Percentiles rank a stretch among this genome's conserved stretches.
Conservation (phyloP, 257 asterid genomes). For the Solanum lycopersicoides region DNA sequence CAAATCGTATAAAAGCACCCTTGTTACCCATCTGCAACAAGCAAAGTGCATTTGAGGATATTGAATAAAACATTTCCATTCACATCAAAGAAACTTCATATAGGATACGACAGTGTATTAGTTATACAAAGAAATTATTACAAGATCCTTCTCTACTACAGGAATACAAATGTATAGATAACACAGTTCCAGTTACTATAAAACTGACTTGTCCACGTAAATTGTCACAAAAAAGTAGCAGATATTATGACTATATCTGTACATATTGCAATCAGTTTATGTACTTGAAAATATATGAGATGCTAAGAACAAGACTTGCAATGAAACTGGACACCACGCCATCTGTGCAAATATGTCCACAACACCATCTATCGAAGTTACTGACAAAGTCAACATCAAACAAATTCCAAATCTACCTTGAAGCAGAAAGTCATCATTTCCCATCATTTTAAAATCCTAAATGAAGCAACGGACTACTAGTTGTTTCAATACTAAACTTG, state of each 20-base stretch:
- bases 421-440: not conserved
- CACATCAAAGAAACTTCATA: not conserved
- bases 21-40: constrained; percentile 92
- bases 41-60: constrained; percentile 6
- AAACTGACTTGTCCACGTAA: not conserved
- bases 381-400: not conserved
- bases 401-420: not conserved
- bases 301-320: not conserved
- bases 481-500: not conserved
- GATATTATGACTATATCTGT: not conserved
- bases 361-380: not conserved
- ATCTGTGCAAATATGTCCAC: not conserved
- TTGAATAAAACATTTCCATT: not conserved
- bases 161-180: not conserved
- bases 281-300: not conserved
- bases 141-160: not conserved
- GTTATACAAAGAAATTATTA: not conserved
- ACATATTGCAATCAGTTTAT: not conserved
- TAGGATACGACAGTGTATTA: not conserved
- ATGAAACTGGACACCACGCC: not conserved
- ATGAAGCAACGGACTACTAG: not conserved
- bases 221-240: not conserved
- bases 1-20: constrained; percentile 95
- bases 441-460: not conserved
- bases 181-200: not conserved